Evolutionary conservation across 2,329 filamentous ascomycete genomes (phyloP).

Genomic region (Teratosphaeriaceae sp.): DNA sequence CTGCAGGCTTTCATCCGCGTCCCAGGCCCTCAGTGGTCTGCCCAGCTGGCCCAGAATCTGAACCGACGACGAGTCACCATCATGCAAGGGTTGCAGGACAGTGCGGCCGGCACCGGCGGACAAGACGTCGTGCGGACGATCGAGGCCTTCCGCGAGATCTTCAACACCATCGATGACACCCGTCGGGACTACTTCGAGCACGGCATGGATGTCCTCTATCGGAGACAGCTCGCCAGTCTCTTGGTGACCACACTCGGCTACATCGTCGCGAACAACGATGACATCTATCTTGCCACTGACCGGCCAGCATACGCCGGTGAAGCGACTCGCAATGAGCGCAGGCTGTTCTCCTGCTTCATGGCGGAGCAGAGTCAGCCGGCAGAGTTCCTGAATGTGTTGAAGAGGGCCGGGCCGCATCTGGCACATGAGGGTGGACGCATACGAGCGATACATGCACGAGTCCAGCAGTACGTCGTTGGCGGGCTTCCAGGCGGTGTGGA

Average conservation of each 20-base stretch:
- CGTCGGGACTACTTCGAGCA: background rate
- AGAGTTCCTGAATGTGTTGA: background rate
- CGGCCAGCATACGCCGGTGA: constrained; percentile 7
- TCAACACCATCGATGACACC: constrained; percentile 7
- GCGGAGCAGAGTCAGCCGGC: background rate
- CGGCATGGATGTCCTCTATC: constrained; percentile 2
- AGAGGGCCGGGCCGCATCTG: background rate
- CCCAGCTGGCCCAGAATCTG: background rate
- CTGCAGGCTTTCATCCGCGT: background rate
- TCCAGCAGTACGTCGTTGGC: background rate
- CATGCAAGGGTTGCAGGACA: constrained; percentile 1
- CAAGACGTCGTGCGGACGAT: constrained; percentile 8
- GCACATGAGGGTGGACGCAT: background rate
- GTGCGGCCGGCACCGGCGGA: background rate
- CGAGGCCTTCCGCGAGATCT: constrained; percentile 3
- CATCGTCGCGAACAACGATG: constrained; percentile 5
- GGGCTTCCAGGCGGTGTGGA: background rate
- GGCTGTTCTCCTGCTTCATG: constrained; percentile 7
- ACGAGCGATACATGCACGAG: background rate
- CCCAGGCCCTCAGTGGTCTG: background rate
- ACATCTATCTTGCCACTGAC: constrained; percentile 4
- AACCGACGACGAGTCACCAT: constrained; percentile 1
- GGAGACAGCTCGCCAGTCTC: background rate
- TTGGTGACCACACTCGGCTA: constrained; percentile 5
- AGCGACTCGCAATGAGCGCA: constrained; percentile 2